Percentiles rank a stretch among this genome's conserved stretches.
Evolutionary conservation across 306 rosid genomes (phyloP).

Genomic region (Geum urbanum): DNA sequence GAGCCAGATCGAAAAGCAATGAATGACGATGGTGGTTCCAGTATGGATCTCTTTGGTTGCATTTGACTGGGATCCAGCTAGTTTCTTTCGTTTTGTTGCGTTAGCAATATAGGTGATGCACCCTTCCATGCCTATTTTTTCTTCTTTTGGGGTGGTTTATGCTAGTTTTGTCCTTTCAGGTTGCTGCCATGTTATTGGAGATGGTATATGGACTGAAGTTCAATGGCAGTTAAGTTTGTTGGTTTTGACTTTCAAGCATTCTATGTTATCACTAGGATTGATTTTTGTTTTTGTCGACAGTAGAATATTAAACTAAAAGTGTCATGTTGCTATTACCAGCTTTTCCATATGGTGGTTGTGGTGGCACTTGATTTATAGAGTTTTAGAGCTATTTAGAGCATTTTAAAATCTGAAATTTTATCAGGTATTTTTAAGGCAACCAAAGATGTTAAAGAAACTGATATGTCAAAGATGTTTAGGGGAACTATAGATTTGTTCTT

Average conservation of each 20-base stretch:
- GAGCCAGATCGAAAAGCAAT: conserved; percentile 60
- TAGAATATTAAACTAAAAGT: conserved; percentile 21
- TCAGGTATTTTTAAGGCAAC: not conserved
- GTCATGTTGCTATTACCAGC: conserved; percentile 30
- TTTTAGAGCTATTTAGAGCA: conserved; percentile 23
- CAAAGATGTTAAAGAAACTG: not conserved
- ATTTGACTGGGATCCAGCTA: conserved; percentile 35
- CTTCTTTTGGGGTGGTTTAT: conserved; percentile 42
- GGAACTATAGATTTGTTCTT: not conserved
- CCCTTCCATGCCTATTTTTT: conserved; percentile 35
- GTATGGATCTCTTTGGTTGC: conserved; percentile 32
- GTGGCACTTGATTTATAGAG: conserved; percentile 32
- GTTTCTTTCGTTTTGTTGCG: conserved; percentile 50
- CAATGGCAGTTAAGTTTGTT: conserved; percentile 96
- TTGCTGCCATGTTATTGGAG: conserved; percentile 73
- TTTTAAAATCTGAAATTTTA: conserved; percentile 6
- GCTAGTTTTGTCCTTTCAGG: conserved; percentile 66
- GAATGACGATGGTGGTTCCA: conserved; percentile 32
- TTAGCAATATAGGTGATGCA: conserved; percentile 41
- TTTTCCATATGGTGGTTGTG: conserved; percentile 38
- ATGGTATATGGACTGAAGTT: conserved; percentile 65
- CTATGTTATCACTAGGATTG: conserved; percentile 40
- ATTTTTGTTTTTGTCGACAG: conserved; percentile 44
- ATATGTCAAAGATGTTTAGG: no score
- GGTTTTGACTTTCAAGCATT: conserved; percentile 53